phyloP scores from a whole-genome alignment of 2,329 filamentous ascomycete genomes.

The Cercospora brassicicola region DNA sequence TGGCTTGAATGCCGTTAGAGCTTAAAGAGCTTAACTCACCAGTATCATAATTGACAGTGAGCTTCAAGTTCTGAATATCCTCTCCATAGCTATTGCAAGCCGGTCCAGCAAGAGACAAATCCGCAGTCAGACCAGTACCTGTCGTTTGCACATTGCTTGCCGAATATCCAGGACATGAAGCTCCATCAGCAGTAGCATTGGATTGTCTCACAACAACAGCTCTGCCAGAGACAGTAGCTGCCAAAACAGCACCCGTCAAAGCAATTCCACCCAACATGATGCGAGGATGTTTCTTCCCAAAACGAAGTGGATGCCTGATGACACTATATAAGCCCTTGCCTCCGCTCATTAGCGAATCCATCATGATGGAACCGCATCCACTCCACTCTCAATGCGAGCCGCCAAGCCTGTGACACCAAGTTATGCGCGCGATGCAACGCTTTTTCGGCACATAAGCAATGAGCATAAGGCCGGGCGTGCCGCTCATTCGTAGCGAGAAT shows the following conservation, averaged over 20 bases:
- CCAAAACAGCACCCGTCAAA: conserved; percentile 15
- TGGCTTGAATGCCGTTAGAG: background rate
- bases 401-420: background rate
- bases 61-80: conserved; percentile 31
- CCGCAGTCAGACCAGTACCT: conserved; percentile 31
- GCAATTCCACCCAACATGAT: conserved; percentile 10
- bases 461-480: background rate
- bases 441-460: background rate
- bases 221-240: conserved; percentile 10
- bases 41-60: conserved; percentile 35
- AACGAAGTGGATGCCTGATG: background rate
- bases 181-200: background rate
- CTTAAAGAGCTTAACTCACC: conserved; percentile 20
- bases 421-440: background rate
- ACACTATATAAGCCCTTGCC: conserved; percentile 6
- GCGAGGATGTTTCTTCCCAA: background rate
- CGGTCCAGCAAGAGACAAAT: conserved; percentile 33
- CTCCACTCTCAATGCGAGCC: background rate
- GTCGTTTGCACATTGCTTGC: conserved; percentile 34
- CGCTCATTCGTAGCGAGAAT: background rate
- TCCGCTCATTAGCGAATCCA: background rate
- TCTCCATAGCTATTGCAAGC: conserved; percentile 37
- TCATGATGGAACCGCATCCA: background rate
- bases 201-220: conserved; percentile 13
- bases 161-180: conserved; percentile 35